Conservation (phyloP, 768 basidiomycete species). For the Kwoniella pini region DNA sequence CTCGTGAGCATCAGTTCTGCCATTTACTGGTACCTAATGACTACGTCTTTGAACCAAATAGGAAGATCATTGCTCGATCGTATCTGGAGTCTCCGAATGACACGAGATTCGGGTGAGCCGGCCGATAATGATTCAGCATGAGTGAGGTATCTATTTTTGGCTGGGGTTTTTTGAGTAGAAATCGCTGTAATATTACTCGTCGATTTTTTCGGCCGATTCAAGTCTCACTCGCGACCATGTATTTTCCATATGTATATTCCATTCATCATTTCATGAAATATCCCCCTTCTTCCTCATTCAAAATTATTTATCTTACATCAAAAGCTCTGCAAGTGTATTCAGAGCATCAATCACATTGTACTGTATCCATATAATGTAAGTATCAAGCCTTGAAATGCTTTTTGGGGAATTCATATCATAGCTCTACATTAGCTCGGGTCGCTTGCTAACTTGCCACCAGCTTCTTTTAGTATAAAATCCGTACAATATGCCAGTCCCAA, state of each 20-base stretch:
- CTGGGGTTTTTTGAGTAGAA: neutral
- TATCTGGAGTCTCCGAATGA: no score
- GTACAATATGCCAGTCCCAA: conserved; percentile 62
- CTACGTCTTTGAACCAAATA: no score
- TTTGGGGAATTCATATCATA: neutral
- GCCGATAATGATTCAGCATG: no score
- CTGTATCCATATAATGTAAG: conserved; percentile 2
- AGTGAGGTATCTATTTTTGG: no score
- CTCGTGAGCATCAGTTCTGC: no score
- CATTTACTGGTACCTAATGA: no score
- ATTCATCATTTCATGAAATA: neutral
- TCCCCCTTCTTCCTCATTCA: conserved; percentile 11
- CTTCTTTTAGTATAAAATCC: neutral
- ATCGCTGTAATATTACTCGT: neutral
- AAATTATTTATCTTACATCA: conserved; percentile 7
- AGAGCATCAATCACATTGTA: conserved; percentile 1
- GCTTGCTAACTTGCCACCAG: conserved; percentile 18
- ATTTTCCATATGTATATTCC: neutral
- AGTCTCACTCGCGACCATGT: neutral
- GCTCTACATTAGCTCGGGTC: neutral
- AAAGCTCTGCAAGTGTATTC: neutral
- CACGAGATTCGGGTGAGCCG: no score
- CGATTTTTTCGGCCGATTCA: conserved; percentile 14
- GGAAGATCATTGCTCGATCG: no score
- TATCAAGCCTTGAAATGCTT: neutral